Base-by-base conservation (phyloP, 345 rosid species). In the Viola odorata region DNA sequence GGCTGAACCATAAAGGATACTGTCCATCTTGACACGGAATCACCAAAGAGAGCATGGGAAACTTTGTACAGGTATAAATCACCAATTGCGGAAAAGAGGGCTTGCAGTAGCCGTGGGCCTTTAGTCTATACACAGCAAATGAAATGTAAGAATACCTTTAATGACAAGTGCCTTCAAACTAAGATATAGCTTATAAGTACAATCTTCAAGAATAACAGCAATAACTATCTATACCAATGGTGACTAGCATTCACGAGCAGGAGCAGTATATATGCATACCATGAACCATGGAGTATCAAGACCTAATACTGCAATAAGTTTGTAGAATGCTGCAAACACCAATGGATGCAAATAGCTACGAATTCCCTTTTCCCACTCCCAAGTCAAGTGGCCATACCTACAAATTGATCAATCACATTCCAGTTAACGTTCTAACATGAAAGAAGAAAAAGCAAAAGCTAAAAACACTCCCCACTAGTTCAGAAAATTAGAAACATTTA, bases 351-450 rank as follows among this genome's bases (percentile, higher is more conserved):
- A 75, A 74, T 86, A 94, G 81, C 97, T 83, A 55, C 97, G 82
- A 58, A 89, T 84, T 13, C 97, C 91, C 73, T 80, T 80, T 79
- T 85, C 71, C 95, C 95, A 94, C 65, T 94, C 97, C 99, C 96
- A 90, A 14, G 96, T 87, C 90, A 90, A 61, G 69, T 90, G 91
- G 53, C 99, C 97, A 68, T 90, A 86, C 62, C 99, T 94, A 71
- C 53, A 45, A 54, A 47, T 66, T n/a, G n/a, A 23, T 68, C 38
- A 62, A 68, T 44, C 42, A 67, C 32, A 48, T 36, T 49, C 14
- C 37, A 55, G 15, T 50, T 9, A 61, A 23, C 55, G 11, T 47
- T 47, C 12, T 4, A 47, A 47, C 5, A 7, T 41, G 45, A 41
- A 5, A 42, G 10, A 42, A 42, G 10, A 42, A 42, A 42, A 42